Conservation (phyloP, 495 filamentous ascomycete genomes). For the Lepidopterella palustris region DNA sequence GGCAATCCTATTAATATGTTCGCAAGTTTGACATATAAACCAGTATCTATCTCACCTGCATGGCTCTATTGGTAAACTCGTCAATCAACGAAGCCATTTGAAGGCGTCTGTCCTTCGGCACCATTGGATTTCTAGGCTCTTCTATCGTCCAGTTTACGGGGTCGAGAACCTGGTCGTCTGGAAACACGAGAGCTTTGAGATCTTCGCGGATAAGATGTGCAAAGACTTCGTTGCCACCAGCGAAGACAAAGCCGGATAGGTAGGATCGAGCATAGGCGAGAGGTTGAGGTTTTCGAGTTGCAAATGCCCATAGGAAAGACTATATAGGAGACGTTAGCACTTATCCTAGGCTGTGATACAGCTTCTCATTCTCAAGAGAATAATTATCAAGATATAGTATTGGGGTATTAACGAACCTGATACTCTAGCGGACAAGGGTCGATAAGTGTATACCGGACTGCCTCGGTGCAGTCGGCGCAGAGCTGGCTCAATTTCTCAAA, state of each 20-base stretch:
- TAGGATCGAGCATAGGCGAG: conserved; percentile 77
- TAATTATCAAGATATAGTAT: neutral
- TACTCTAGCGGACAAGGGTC: conserved; percentile 8
- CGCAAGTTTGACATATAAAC: too few species aligned
- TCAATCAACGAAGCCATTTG: conserved; percentile 73
- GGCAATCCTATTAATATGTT: too few species aligned
- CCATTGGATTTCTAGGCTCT: conserved; percentile 40
- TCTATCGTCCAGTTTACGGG: conserved; percentile 69
- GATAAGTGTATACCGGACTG: conserved; percentile 15
- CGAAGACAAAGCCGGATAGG: conserved; percentile 69
- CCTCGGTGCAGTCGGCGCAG: conserved; percentile 63
- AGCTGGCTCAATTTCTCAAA: conserved; percentile 61
- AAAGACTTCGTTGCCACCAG: conserved; percentile 54
- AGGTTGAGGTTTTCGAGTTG: conserved; percentile 73
- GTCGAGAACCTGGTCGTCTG: conserved; percentile 63
- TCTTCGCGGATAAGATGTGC: conserved; percentile 69
- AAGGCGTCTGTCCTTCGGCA: conserved; percentile 60
- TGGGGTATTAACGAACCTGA: neutral
- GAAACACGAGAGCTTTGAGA: conserved; percentile 67
- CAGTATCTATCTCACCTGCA: conserved; percentile 46
- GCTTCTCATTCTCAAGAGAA: neutral
- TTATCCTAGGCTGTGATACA: too few species aligned
- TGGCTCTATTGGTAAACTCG: conserved; percentile 65
- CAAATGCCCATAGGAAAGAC: conserved; percentile 64
- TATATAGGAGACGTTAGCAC: neutral